A percentile compares a stretch with the other conserved stretches of the same genome.
Conservation (phyloP, 106 monocot species). For the Acorus gramineus region DNA sequence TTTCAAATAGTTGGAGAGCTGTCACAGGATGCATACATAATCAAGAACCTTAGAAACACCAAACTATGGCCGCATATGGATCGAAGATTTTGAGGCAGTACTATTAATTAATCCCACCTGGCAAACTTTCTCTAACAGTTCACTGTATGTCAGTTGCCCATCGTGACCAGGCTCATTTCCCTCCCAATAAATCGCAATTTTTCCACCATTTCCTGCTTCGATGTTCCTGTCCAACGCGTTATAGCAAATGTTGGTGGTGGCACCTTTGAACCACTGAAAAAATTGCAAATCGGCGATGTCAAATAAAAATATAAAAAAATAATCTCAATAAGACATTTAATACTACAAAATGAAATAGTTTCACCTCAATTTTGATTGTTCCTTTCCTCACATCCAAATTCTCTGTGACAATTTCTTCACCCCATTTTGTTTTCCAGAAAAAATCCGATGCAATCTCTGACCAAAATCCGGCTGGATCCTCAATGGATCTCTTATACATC, state of each 20-base stretch:
- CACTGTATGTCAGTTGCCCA: conserved; percentile 65
- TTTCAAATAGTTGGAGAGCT: conserved; percentile 95
- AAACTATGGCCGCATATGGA: too few relatives aligned
- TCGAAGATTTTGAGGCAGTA: background rate
- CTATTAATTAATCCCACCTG: conserved; percentile 37
- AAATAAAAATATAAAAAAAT: background rate
- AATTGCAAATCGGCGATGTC: background rate
- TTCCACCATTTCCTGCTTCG: conserved; percentile 57
- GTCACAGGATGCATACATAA: background rate
- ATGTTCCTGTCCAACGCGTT: conserved; percentile 85
- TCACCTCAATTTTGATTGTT: conserved; percentile 67
- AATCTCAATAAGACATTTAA: too few relatives aligned
- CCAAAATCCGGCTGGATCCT: too few relatives aligned
- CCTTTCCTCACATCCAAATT: conserved; percentile 80
- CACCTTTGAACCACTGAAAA: conserved; percentile 94
- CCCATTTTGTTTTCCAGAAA: too few relatives aligned
- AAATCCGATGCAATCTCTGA: too few relatives aligned
- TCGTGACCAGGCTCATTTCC: conserved; percentile 78
- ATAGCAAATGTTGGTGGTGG: conserved; percentile 82
- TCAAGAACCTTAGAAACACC: too few relatives aligned
- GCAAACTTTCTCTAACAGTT: conserved; percentile 94
- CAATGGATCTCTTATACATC: too few relatives aligned
- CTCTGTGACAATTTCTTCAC: conserved; percentile 1
- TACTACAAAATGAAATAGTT: too few relatives aligned
- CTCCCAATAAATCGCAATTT: conserved; percentile 87